Base-by-base conservation (phyloP, 441 rosid species). In the Viola pubescens region DNA sequence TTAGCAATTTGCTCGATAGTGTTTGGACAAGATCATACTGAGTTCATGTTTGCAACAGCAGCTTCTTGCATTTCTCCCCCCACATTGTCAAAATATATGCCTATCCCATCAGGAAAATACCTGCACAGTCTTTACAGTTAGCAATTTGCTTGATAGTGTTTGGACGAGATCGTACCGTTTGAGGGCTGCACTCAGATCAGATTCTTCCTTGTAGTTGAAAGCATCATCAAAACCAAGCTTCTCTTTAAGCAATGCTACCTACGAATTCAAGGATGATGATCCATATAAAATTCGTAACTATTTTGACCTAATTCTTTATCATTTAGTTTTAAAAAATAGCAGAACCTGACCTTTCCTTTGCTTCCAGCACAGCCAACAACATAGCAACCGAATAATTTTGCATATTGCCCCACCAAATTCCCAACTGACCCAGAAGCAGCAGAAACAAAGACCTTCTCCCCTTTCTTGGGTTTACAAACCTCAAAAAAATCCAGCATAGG, bases 141-240 rank as follows among this genome's bases (percentile, higher is more conserved):
- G 26, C 26, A 19, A 19, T 19, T 19, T 19, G 26, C 26, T 19
- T 1, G 26, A 19, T 19, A 19, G 26, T 19, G 26, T 19, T 19
- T 19, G 26, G 26, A 19, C 26, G 34, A 26, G 34, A 26, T 2
- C 60, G 64, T 2, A 87, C 92, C 81, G 77, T 64, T 58, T 72
- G 48, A 90, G 81, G 61, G 91, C 13, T 38, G 81, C 68, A 48
- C 64, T 77, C 37, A 82, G 59, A 48, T 84, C 85, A 9, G 68
- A 59, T 67, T 82, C 83, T 70, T 80, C 86, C 58, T 74, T 84
- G 70, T 86, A 86, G 74, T 81, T 84, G 73, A 89, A 86, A 16
- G 85, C 96, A 58, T 86, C 84, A 44, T 89, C 85, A 65, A 84
- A 89, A 4, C 94, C 89, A 52, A 89, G 81, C 76, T 77, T 82